Conservation (phyloP, 2,329 filamentous ascomycete species). For the Aspergillus versicolor region DNA sequence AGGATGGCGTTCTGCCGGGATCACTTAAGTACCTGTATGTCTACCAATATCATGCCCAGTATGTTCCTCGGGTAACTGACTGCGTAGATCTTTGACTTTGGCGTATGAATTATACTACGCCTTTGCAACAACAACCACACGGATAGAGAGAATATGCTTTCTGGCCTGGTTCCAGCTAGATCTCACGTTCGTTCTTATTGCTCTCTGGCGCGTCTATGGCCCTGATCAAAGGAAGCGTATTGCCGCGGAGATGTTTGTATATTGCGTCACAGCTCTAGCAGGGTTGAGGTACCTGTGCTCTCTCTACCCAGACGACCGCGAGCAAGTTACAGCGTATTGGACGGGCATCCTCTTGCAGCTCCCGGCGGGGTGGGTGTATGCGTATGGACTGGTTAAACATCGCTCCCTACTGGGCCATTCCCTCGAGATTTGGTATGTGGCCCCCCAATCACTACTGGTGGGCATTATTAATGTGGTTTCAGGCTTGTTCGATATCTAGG, state of each 20-base stretch:
- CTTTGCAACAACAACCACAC: constrained; percentile 17
- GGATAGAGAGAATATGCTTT: constrained; percentile 15
- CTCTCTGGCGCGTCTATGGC: constrained; percentile 12
- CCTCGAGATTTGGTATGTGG: constrained; percentile 18
- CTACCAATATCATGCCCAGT: background rate
- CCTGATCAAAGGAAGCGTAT: constrained; percentile 8
- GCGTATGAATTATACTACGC: constrained; percentile 23
- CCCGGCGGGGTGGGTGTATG: constrained; percentile 20
- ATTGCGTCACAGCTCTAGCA: constrained; percentile 3
- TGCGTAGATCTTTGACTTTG: constrained; percentile 17
- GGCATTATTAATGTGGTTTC: no score
- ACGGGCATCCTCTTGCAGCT: constrained; percentile 21
- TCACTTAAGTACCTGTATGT: constrained; percentile 10
- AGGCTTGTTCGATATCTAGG: constrained; percentile 22
- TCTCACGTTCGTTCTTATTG: constrained; percentile 11
- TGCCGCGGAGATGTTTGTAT: background rate
- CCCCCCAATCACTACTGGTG: no score
- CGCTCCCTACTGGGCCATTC: constrained; percentile 18
- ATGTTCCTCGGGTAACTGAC: background rate
- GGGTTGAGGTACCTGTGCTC: constrained; percentile 3
- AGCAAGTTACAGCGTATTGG: constrained; percentile 24
- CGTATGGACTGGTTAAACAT: constrained; percentile 14
- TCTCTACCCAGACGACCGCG: constrained; percentile 19
- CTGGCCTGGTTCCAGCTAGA: constrained; percentile 21
- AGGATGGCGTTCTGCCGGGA: constrained; percentile 8